These are phyloP conservation scores for Tephrocybe sp. DNA, from an alignment of 768 basidiomycete species.

Conservation along the genomic window DNA sequence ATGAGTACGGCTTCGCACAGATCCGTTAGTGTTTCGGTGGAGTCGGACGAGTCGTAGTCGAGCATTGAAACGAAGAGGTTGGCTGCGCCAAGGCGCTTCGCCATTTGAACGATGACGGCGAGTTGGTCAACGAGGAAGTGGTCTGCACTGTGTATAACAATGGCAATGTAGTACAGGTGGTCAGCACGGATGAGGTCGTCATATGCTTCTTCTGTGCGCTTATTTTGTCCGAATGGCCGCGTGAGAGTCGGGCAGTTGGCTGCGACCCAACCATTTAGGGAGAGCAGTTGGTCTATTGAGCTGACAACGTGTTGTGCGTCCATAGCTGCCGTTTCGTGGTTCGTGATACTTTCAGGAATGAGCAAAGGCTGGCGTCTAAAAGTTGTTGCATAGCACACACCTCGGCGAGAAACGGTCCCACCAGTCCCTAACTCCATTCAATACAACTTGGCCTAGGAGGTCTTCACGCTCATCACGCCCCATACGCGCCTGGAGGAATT, in stretches of 20 bases:
- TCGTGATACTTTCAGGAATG: slow-evolving; percentile 58
- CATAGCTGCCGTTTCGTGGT: slow-evolving; percentile 81
- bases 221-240: slow-evolving; percentile 95
- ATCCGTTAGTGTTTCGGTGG: slow-evolving; percentile 92
- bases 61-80: slow-evolving; percentile 98
- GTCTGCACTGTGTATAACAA: slow-evolving; percentile 96
- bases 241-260: slow-evolving; percentile 90
- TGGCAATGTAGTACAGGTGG: slow-evolving; percentile 91
- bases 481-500: slow-evolving; percentile 85
- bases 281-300: slow-evolving; percentile 92
- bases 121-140: slow-evolving; percentile 99
- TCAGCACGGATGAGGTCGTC: slow-evolving; percentile 84
- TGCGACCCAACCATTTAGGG: slow-evolving; percentile 97
- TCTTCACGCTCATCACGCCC: slow-evolving; percentile 86
- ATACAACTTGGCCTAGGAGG: slow-evolving; percentile 72
- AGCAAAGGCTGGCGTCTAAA: background rate
- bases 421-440: slow-evolving; percentile 80
- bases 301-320: slow-evolving; percentile 89
- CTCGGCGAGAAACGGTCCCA: slow-evolving; percentile 95
- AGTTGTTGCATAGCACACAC: slow-evolving; percentile 44
- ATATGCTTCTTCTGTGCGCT: slow-evolving; percentile 73
- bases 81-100: slow-evolving; percentile 82
- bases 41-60: slow-evolving; percentile 94
- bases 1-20: slow-evolving; percentile 95
- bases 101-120: slow-evolving; percentile 95